Percentiles rank a stretch among this genome's conserved stretches.
phyloP scores from a whole-genome alignment of 305 asterid genomes.

The Fraxinus platypoda region DNA sequence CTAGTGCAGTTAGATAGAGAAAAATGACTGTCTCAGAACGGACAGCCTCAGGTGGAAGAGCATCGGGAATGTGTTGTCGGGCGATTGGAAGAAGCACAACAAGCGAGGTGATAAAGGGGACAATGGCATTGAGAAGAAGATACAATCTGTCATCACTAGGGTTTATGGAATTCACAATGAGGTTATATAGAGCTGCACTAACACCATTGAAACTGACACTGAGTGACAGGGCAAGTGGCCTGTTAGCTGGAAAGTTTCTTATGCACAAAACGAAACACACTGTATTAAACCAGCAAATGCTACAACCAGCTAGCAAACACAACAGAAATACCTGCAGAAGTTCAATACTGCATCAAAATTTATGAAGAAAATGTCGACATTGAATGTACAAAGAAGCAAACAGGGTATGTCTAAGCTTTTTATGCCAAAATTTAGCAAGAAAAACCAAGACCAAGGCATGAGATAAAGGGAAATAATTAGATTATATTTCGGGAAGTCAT shows the following conservation, averaged over 20 bases:
- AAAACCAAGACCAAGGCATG: neutral
- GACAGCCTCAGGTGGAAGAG: conserved; percentile 23
- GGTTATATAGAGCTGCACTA: conserved; percentile 63
- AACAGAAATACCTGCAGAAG: conserved; percentile 47
- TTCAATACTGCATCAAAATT: neutral
- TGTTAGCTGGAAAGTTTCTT: conserved; percentile 42
- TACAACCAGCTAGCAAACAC: conserved; percentile 58
- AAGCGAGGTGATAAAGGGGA: conserved; percentile 45
- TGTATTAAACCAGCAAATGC: conserved; percentile 77
- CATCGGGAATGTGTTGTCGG: conserved; percentile 18
- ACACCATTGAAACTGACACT: conserved; percentile 60
- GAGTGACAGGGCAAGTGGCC: conserved; percentile 57
- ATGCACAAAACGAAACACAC: conserved; percentile 66
- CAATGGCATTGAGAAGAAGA: conserved; percentile 57
- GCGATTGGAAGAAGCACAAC: conserved; percentile 33
- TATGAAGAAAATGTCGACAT: neutral
- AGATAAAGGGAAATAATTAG: neutral
- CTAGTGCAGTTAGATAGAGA: conserved; percentile 31
- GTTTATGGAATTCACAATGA: conserved; percentile 48
- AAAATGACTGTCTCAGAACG: conserved; percentile 35
- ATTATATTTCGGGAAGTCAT: neutral
- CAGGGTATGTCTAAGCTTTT: too few species aligned
- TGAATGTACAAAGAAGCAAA: too few species aligned
- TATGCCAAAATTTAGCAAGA: neutral
- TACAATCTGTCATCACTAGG: conserved; percentile 35